Percentiles rank a stretch among this genome's conserved stretches.
These are phyloP conservation scores for Artemisia princeps DNA, from an alignment of 140 eudicot genomes.

Conservation along the genomic window DNA sequence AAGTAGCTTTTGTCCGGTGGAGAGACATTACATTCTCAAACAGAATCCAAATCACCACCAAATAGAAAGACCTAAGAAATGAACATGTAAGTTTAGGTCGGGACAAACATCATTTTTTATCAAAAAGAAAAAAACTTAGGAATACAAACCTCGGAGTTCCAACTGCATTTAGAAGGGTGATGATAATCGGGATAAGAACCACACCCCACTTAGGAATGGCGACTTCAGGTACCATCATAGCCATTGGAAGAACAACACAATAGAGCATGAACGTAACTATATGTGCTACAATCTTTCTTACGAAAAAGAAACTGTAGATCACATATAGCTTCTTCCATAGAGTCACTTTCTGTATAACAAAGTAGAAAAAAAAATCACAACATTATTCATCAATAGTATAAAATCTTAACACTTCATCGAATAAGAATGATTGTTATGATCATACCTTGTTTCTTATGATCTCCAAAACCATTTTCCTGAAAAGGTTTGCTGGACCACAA, in stretches of 20 bases:
- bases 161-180: slow-evolving; percentile 51
- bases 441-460: slow-evolving; percentile 29
- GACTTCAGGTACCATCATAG: slow-evolving; percentile 57
- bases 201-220: slow-evolving; percentile 53
- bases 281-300: slow-evolving; percentile 58
- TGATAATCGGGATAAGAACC: slow-evolving; percentile 45
- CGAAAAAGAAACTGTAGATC: slow-evolving; percentile 60
- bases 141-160: slow-evolving; percentile 23
- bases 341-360: slow-evolving; percentile 39
- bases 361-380: background rate
- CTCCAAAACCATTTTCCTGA: slow-evolving; percentile 37
- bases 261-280: slow-evolving; percentile 48
- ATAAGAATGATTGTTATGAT: background rate
- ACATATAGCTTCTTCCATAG: slow-evolving; percentile 52
- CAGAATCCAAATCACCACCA: slow-evolving; percentile 63
- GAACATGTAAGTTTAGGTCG: background rate
- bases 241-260: slow-evolving; percentile 44
- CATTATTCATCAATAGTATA: too few relatives aligned
- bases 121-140: background rate
- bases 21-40: slow-evolving; percentile 72
- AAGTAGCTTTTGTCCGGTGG: slow-evolving; percentile 63
- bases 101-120: background rate
- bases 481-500: slow-evolving; percentile 16
- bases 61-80: slow-evolving; percentile 47
- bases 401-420: background rate